These are phyloP conservation scores for Fusarium lyarnte DNA, from an alignment of 2,329 filamentous ascomycete species.

Conservation along the genomic window DNA sequence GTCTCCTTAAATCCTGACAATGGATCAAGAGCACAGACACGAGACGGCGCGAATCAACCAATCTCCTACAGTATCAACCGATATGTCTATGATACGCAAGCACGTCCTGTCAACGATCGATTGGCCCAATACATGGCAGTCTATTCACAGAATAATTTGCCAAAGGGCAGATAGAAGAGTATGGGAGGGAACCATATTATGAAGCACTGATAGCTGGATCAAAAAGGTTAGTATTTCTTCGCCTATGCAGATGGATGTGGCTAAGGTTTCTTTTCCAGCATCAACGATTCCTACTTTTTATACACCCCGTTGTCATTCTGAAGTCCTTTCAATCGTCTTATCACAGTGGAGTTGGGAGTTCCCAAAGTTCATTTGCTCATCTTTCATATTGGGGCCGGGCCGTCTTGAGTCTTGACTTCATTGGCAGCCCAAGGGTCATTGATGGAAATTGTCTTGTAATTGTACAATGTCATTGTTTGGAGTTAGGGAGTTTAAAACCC, in stretches of 20 bases:
- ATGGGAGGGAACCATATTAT: not conserved
- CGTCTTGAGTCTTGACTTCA: not conserved
- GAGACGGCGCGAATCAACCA: not conserved
- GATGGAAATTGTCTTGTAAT: too few relatives aligned
- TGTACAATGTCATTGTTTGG: not conserved
- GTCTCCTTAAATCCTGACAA: rapidly evolving
- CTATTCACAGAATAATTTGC: not conserved
- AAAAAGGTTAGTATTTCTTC: not conserved
- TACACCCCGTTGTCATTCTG: not conserved
- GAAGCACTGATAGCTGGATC: not conserved
- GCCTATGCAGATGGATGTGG: not conserved
- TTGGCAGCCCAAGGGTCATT: too few relatives aligned
- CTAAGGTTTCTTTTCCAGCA: not conserved
- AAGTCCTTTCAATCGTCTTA: rapidly evolving
- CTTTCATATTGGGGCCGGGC: not conserved
- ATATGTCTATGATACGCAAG: not conserved
- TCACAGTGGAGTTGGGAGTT: too few relatives aligned
- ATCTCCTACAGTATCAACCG: not conserved
- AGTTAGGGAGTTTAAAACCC: not conserved
- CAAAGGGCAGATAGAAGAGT: not conserved
- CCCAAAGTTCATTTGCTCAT: not conserved
- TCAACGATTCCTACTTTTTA: not conserved
- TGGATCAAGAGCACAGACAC: not conserved
- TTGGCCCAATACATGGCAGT: not conserved
- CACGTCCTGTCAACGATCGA: not conserved